These are phyloP conservation scores for Linnemannia zychae DNA, from an alignment of 192 early-diverging fungal species.

Conservation along the genomic window DNA sequence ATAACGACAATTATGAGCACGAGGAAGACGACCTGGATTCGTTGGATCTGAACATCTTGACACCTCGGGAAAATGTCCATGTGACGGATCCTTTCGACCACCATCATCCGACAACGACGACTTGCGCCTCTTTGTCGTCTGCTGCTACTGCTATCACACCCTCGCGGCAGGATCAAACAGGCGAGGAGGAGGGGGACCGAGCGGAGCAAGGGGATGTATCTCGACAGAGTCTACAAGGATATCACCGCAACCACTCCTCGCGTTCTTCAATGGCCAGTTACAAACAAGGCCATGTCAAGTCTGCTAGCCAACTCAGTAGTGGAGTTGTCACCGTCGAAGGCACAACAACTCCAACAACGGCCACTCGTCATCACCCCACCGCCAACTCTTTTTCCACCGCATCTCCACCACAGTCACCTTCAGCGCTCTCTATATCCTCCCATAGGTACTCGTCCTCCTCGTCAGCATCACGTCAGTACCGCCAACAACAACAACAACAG, in stretches of 20 bases:
- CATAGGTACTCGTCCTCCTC: background rate
- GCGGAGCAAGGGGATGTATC: background rate
- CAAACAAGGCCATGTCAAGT: conserved; percentile 3
- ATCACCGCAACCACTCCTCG: background rate
- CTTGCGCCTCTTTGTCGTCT: background rate
- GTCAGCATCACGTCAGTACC: background rate
- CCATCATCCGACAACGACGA: background rate
- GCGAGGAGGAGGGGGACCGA: background rate
- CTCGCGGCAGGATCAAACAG: background rate
- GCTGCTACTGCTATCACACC: no score
- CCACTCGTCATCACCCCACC: background rate
- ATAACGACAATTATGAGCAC: background rate
- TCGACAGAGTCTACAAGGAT: background rate
- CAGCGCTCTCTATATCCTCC: background rate
- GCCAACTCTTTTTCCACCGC: background rate
- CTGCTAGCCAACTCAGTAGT: conserved; percentile 20
- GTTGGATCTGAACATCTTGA: conserved; percentile 20
- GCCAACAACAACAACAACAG: background rate
- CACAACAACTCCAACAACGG: background rate
- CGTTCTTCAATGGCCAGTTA: background rate
- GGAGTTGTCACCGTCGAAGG: conserved; percentile 17
- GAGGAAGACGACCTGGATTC: conserved; percentile 13
- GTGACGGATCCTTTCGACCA: conserved; percentile 10
- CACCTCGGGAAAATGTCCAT: conserved; percentile 4
- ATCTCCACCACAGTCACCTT: conserved; percentile 8